phyloP scores from a whole-genome alignment of 176 grass and related monocot genomes.

The Urochloa ruziziensis region DNA sequence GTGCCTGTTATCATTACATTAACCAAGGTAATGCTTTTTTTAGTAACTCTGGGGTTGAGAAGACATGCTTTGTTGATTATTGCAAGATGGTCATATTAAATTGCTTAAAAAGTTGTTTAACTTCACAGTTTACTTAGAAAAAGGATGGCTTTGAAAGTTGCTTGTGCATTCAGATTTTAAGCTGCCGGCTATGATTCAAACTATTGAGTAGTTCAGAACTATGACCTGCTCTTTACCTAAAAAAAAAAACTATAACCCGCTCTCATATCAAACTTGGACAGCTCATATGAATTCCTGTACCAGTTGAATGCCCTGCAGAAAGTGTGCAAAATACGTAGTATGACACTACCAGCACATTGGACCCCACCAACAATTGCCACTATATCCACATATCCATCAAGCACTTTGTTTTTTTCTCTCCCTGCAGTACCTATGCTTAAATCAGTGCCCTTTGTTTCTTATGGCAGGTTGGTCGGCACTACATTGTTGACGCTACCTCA shows the following conservation, averaged over 20 bases:
- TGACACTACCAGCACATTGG: not conserved
- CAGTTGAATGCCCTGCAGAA: not conserved
- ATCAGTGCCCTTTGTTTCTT: not conserved
- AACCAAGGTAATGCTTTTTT: slow-evolving; percentile 60
- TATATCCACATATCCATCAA: too few species aligned
- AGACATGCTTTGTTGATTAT: not conserved
- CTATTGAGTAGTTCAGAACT: not conserved
- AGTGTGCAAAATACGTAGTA: not conserved
- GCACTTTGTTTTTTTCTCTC: not conserved
- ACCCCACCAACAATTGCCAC: not conserved
- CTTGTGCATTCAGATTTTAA: not conserved
- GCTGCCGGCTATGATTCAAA: not conserved
- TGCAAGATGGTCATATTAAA: not conserved
- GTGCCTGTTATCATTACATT: slow-evolving; percentile 87
- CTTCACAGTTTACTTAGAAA: not conserved
- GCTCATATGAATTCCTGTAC: not conserved
- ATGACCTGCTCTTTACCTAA: not conserved
- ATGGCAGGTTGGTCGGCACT: slow-evolving; percentile 66
- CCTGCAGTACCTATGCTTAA: not conserved
- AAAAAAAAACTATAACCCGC: too few species aligned
- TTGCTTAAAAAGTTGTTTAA: not conserved
- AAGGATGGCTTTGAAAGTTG: not conserved
- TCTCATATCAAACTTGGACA: not conserved
- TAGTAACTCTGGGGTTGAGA: not conserved
- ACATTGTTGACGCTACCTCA: slow-evolving; percentile 73